Evolutionary conservation across 257 asterid genomes (phyloP).

Genomic region (Nicotiana attenuata): DNA sequence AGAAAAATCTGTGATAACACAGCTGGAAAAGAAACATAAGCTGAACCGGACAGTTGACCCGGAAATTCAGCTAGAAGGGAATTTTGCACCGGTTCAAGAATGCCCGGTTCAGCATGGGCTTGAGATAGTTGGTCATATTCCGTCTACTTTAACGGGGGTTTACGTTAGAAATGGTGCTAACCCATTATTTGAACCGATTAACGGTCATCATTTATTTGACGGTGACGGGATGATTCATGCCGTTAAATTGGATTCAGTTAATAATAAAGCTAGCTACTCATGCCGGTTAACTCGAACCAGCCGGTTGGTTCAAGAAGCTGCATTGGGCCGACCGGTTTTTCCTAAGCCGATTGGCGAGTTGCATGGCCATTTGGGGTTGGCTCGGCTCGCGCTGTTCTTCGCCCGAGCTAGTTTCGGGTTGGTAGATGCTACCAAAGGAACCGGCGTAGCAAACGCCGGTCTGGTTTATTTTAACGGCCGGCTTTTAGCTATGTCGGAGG

Average conservation of each 20-base stretch:
- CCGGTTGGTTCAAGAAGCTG: constrained; percentile 40
- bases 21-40: constrained; percentile 30
- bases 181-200: constrained; percentile 38
- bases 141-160: constrained; percentile 32
- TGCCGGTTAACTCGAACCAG: constrained; percentile 52
- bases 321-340: constrained; percentile 38
- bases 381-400: constrained; percentile 39
- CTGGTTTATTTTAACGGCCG: constrained; percentile 41
- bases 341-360: constrained; percentile 62
- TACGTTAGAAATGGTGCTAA: constrained; percentile 61
- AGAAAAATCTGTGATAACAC: constrained; percentile 27
- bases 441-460: constrained; percentile 50
- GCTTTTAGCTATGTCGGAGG: constrained; percentile 55
- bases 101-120: constrained; percentile 48
- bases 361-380: constrained; percentile 59
- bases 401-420: constrained; percentile 32
- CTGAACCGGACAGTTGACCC: constrained; percentile 48
- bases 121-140: constrained; percentile 44
- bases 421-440: constrained; percentile 23
- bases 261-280: constrained; percentile 37
- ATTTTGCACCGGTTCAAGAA: constrained; percentile 57
- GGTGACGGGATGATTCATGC: constrained; percentile 75
- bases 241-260: constrained; percentile 20
- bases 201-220: constrained; percentile 63
- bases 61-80: constrained; percentile 50